A percentile compares a stretch with the other conserved stretches of the same genome.
Conservation (phyloP, 768 basidiomycete genomes). For the Panellus pusillus region DNA sequence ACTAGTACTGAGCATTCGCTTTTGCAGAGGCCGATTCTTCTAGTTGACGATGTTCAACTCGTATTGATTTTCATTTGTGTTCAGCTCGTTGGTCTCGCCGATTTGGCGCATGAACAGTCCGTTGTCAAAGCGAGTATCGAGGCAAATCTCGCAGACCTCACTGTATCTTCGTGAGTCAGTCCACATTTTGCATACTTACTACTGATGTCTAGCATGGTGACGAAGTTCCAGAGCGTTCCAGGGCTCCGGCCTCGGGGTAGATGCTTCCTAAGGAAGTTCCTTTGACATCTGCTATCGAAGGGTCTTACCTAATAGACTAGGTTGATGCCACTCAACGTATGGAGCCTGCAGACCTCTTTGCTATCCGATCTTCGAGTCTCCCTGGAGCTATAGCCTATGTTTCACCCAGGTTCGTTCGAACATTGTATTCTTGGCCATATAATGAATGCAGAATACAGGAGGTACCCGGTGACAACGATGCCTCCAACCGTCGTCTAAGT, state of each 20-base stretch:
- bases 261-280: no score
- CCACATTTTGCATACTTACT: no score
- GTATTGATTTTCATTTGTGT: neutral
- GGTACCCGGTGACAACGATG: constrained; percentile 25
- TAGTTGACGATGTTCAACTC: neutral
- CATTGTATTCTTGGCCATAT: no score
- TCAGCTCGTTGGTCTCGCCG: constrained; percentile 1
- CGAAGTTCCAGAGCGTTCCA: no score
- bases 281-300: no score
- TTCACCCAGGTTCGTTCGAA: constrained; percentile 40
- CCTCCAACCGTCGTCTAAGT: constrained; percentile 39
- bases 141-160: constrained; percentile 6
- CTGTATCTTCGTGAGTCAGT: neutral
- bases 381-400: constrained; percentile 28
- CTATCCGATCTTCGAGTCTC: constrained; percentile 36
- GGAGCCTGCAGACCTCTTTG: constrained; percentile 30
- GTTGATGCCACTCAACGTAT: constrained; percentile 10
- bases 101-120: constrained; percentile 9
- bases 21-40: constrained; percentile 25
- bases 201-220: no score
- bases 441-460: no score
- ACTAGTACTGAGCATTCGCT: constrained; percentile 1
- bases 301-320: no score
- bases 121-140: neutral
- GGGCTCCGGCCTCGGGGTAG: no score